phyloP scores from a whole-genome alignment of 805 yeast genomes.

The Crinitomyces ghanaensis region DNA sequence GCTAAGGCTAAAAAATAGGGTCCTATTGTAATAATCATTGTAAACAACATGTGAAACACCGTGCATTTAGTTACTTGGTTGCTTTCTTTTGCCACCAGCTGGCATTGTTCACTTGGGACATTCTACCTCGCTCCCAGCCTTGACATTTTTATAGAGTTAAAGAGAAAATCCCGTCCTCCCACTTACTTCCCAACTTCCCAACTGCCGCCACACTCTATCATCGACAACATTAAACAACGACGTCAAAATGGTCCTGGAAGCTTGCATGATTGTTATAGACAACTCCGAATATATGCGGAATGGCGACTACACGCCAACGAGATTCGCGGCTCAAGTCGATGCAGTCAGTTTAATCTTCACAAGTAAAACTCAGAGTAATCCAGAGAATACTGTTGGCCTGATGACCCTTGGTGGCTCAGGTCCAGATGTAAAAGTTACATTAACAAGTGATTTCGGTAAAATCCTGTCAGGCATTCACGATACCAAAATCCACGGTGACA shows the following conservation, averaged over 20 bases:
- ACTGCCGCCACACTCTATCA: too few species aligned
- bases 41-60: too few species aligned
- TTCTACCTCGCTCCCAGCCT: too few species aligned
- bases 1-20: too few species aligned
- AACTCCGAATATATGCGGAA: slow-evolving; percentile 93
- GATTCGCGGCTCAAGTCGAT: slow-evolving; percentile 88
- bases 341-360: slow-evolving; percentile 80
- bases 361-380: slow-evolving; percentile 76
- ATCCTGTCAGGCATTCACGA: slow-evolving; percentile 76
- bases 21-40: too few species aligned
- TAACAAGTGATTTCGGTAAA: slow-evolving; percentile 79
- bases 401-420: slow-evolving; percentile 73
- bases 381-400: slow-evolving; percentile 88
- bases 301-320: slow-evolving; percentile 81
- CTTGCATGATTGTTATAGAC: slow-evolving; percentile 90
- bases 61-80: too few species aligned
- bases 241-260: slow-evolving; percentile 86
- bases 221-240: too few species aligned
- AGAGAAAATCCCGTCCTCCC: too few species aligned
- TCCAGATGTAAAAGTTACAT: slow-evolving; percentile 78
- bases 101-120: too few species aligned
- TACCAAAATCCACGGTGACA: slow-evolving; percentile 52
- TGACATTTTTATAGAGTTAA: too few species aligned
- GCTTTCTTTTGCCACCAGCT: too few species aligned
- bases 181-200: too few species aligned